These are phyloP conservation scores for Sclerotinia minor DNA, from an alignment of 2,329 filamentous ascomycete genomes.

Conservation along the genomic window DNA sequence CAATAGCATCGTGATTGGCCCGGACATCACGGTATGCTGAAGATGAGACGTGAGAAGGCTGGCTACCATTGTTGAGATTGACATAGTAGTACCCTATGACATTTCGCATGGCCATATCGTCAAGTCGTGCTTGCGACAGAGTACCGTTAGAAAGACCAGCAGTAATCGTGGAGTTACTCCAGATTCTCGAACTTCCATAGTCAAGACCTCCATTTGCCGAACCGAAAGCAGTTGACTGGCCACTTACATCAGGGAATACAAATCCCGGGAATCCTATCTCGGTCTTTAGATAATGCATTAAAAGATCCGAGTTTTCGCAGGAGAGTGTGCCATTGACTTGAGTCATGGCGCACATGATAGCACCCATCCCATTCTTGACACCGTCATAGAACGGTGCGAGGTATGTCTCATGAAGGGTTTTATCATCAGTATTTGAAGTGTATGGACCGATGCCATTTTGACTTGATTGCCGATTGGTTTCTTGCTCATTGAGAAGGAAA, in stretches of 20 bases:
- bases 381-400: slow-evolving; percentile 57
- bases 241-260: slow-evolving; percentile 34
- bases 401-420: slow-evolving; percentile 73
- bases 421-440: slow-evolving; percentile 58
- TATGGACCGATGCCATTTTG: slow-evolving; percentile 27
- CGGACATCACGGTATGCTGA: slow-evolving; percentile 71
- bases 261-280: slow-evolving; percentile 39
- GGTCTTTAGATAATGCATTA: slow-evolving; percentile 36
- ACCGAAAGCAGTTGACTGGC: slow-evolving; percentile 33
- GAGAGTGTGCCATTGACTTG: slow-evolving; percentile 62
- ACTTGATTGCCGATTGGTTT: slow-evolving; percentile 31
- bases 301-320: slow-evolving; percentile 51
- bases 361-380: slow-evolving; percentile 41
- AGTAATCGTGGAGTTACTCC: slow-evolving; percentile 83
- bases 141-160: slow-evolving; percentile 86
- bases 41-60: slow-evolving; percentile 43
- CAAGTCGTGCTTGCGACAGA: slow-evolving; percentile 80
- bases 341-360: slow-evolving; percentile 31
- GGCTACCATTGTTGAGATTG: slow-evolving; percentile 45
- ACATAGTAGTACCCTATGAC: slow-evolving; percentile 67
- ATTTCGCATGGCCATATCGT: slow-evolving; percentile 89
- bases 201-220: slow-evolving; percentile 40
- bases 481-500: slow-evolving; percentile 33
- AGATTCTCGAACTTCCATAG: slow-evolving; percentile 49
- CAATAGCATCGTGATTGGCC: slow-evolving; percentile 42